These are phyloP conservation scores for Ophiosphaerella korrae DNA, from an alignment of 2,329 filamentous ascomycete species.

Conservation along the genomic window DNA sequence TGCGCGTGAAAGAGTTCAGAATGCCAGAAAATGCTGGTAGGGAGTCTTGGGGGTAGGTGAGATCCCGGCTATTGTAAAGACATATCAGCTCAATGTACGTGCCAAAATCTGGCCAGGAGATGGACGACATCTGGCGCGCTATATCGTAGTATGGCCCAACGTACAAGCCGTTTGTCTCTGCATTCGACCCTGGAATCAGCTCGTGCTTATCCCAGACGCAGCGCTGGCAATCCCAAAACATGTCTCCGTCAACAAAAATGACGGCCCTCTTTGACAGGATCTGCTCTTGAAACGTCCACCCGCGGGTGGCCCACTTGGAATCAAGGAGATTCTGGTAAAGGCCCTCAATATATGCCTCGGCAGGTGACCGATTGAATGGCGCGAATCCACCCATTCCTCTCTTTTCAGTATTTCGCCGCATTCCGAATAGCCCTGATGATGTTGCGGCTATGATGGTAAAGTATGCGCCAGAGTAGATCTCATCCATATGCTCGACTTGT, in stretches of 20 bases:
- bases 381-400: neutral
- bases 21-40: conserved; percentile 8
- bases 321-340: conserved; percentile 2
- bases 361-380: neutral
- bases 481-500: conserved; percentile 12
- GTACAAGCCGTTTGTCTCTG: neutral
- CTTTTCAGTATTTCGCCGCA: conserved; percentile 16
- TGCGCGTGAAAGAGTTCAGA: neutral
- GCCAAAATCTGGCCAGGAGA: conserved; percentile 8
- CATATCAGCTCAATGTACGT: conserved; percentile 5
- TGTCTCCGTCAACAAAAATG: conserved; percentile 7
- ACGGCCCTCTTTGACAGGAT: conserved; percentile 9
- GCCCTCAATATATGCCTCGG: neutral
- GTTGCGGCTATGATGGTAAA: conserved; percentile 14
- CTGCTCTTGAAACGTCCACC: conserved; percentile 15
- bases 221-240: conserved; percentile 10
- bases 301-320: conserved; percentile 10
- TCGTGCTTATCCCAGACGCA: conserved; percentile 6
- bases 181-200: conserved; percentile 1
- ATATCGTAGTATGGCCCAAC: neutral
- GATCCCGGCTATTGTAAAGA: conserved; percentile 10
- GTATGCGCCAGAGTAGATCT: conserved; percentile 11
- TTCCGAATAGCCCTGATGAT: conserved; percentile 4
- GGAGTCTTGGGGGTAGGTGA: conserved; percentile 13
- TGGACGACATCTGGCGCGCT: conserved; percentile 1